Base-by-base conservation (phyloP, 2,329 filamentous ascomycete species). In the Xylariaceae sp. region DNA sequence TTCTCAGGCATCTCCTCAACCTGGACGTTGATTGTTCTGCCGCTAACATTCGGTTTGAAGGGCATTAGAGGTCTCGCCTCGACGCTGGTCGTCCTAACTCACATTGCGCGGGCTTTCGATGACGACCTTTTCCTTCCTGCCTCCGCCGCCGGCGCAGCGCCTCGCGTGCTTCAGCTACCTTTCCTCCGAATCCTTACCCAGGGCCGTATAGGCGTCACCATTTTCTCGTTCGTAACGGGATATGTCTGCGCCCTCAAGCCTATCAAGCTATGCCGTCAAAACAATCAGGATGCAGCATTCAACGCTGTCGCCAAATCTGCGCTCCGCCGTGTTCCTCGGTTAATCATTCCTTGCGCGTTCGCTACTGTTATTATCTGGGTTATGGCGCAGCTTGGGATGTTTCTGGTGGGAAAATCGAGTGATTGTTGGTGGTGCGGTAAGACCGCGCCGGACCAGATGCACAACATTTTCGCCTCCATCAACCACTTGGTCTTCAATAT, bases 191-290 rank as follows among this genome's bases (percentile, higher is more conserved):
- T 86, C 47, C 72, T 80, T 40, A 73, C 79, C 48, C 81, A 83
- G 63, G 82, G 84, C 27, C 77, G 85, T 12, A 80, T 83, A 45
- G 85, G 84, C 68, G 84, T 87, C 2, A 79, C 82, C 11, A 81
- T 86, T 59, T 86, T 87, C 69, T 79, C 84, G 63, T 74, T 87
- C 46, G 80, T 85, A 40, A 82, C 83, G 27, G 82, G 82, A 54
- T 85, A 84, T 62, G 82, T 85, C 50, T 85, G 83, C 69, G 78
- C 80, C 3, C 73, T 85, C 50, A 84, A 84, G 63, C 80, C 82
- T 12, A 76, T 85, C 56, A 74, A 76, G 51, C 76, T 80, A 50
- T 78, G 73, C 63, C 76, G 79, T 51, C 71, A 77, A 34, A 81
- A 80, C 50, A 75, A 80, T 60, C 74, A 76, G 53, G 75, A 80